Evolutionary conservation across 106 monocot genomes (phyloP).

Genomic region (Dendrobium huoshanense): DNA sequence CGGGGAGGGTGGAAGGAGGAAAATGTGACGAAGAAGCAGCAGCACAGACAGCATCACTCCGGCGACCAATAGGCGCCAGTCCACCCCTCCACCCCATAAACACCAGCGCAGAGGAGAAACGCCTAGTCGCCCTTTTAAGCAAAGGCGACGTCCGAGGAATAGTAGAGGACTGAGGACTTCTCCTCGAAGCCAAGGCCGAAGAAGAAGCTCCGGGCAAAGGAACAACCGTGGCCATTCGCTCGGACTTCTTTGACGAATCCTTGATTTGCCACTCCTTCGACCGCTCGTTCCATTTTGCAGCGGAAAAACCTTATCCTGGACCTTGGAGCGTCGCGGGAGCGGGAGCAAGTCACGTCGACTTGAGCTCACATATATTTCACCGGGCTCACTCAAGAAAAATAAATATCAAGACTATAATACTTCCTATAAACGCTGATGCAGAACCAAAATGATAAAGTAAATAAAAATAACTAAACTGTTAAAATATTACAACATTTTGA

Average conservation of each 20-base stretch:
- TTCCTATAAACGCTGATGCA: too few relatives aligned
- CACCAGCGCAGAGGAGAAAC: neutral
- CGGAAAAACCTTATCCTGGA: too few relatives aligned
- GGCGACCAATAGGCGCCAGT: neutral
- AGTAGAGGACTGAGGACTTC: neutral
- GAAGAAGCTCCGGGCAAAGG: neutral
- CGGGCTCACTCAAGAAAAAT: too few relatives aligned
- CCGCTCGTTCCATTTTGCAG: too few relatives aligned
- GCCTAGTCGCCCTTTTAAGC: neutral
- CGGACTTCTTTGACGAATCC: neutral
- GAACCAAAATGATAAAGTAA: too few relatives aligned
- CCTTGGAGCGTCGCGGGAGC: too few relatives aligned
- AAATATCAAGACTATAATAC: too few relatives aligned
- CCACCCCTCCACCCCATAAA: neutral
- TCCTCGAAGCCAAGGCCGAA: neutral
- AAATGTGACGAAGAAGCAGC: constrained; percentile 17
- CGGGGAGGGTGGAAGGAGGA: constrained; percentile 31
- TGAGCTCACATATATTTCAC: too few relatives aligned
- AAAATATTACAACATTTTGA: too few relatives aligned
- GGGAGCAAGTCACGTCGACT: too few relatives aligned
- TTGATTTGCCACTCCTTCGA: neutral
- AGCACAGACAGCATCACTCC: constrained; percentile 8
- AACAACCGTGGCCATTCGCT: neutral
- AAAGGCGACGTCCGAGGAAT: neutral
- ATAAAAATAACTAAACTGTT: too few relatives aligned